Evolutionary conservation across 495 filamentous ascomycete genomes (phyloP).

Genomic region (Xylaria castorea): DNA sequence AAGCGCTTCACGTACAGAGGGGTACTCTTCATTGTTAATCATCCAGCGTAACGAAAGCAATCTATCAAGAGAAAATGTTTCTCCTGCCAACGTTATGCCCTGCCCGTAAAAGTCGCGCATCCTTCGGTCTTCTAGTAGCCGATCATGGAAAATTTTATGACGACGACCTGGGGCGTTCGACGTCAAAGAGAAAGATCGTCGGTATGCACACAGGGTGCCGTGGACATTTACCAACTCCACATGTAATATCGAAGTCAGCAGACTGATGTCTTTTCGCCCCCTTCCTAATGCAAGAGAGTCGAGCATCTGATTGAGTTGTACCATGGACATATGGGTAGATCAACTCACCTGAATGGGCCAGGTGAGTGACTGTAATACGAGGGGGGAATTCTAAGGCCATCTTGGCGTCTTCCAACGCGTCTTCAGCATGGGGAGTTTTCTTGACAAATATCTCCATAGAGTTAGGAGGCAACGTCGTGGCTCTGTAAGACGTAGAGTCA

Average conservation of each 20-base stretch:
- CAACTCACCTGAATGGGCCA: constrained; percentile 4
- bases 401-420: constrained; percentile 3
- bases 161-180: background rate
- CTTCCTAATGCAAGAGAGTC: background rate
- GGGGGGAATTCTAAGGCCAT: background rate
- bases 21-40: background rate
- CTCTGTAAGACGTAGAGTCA: constrained; percentile 7
- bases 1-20: background rate
- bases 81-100: background rate
- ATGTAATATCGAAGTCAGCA: background rate
- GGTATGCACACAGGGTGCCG: constrained; percentile 4
- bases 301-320: background rate
- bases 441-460: constrained; percentile 14
- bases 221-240: constrained; percentile 1
- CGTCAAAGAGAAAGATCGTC: background rate
- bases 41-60: constrained; percentile 3
- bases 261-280: background rate
- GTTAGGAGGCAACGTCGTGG: background rate
- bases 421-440: background rate
- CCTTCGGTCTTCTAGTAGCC: background rate
- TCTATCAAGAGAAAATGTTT: background rate
- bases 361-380: background rate
- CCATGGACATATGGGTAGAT: constrained; percentile 5
- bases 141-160: constrained; percentile 5
- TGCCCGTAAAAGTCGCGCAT: constrained; percentile 4